A percentile compares a stretch with the other conserved stretches of the same genome.
These are phyloP conservation scores for Fonsecaea pugnacius DNA, from an alignment of 2,329 filamentous ascomycete genomes.

Conservation along the genomic window DNA sequence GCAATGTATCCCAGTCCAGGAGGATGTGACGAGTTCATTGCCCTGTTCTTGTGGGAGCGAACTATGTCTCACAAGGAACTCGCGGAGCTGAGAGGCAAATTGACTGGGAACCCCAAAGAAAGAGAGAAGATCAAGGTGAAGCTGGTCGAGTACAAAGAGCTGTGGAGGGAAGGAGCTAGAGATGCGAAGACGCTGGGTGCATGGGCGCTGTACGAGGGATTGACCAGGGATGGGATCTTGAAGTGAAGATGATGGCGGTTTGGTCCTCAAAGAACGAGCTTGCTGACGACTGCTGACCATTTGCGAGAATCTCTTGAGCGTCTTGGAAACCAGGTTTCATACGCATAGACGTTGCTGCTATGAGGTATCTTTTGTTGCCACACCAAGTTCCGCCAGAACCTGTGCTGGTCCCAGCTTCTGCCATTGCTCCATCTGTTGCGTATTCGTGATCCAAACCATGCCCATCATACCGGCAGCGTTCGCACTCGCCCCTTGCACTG, in stretches of 20 bases:
- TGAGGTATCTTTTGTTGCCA: neutral
- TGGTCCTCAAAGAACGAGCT: neutral
- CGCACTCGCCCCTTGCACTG: constrained; percentile 10
- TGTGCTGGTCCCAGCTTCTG: constrained; percentile 1
- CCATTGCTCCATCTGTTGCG: constrained; percentile 15
- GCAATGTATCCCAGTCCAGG: constrained; percentile 61
- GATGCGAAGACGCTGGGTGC: constrained; percentile 62
- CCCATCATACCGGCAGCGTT: constrained; percentile 25
- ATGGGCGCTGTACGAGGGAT: constrained; percentile 59
- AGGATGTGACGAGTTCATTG: constrained; percentile 63
- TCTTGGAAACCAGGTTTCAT: neutral
- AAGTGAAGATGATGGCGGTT: neutral
- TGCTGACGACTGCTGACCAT: neutral
- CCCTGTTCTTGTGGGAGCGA: constrained; percentile 61
- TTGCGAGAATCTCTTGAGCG: neutral
- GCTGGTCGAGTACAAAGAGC: constrained; percentile 54
- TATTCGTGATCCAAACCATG: constrained; percentile 17
- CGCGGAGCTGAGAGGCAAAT: constrained; percentile 54
- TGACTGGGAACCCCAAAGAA: constrained; percentile 55
- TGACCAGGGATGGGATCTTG: constrained; percentile 50
- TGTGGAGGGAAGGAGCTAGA: constrained; percentile 59
- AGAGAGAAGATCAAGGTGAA: constrained; percentile 64
- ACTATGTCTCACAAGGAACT: constrained; percentile 54
- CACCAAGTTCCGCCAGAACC: constrained; percentile 16
- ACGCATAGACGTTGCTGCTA: neutral